Base-by-base conservation (phyloP, 768 basidiomycete genomes). In the Auriscalpium orientale region DNA sequence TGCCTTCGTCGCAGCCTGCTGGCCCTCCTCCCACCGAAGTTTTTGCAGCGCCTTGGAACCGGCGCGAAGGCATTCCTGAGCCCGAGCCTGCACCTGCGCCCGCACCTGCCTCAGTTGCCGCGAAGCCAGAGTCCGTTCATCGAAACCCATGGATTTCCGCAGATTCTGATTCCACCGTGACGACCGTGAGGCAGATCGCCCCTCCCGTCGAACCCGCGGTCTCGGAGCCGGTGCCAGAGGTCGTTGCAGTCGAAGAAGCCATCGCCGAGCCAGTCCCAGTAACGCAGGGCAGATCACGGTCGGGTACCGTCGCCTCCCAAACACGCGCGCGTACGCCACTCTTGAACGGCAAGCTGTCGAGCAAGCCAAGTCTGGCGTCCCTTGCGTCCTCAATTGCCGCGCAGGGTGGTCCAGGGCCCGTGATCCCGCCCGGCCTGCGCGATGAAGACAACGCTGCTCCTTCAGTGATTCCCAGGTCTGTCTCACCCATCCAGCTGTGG, bases 251-350 rank as follows among this genome's bases (percentile, higher is more conserved):
- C 28, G 28, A 28, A 28, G 28, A 13, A 43, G 40, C 40, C 6
- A 8, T 18, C 40, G 40, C 13, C 40, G 40, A 43, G 15, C 18
- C 40, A 43, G 13, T 43, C 15, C 15, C 3, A 1, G 40, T 18
- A 43, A 8, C 9, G 6, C 40, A 43, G 13, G 40, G 13, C 21
- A 49, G 61, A 47, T 53, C 61, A 35, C 56, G 61, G 36, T 55
- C 47, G 33, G 60, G 59, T 21, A 62, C 59, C 18, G 52, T 62
- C 10, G 60, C 61, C 37, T 62, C 61, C 38, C 59, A 58, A 52
- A 46, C 53, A 12, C 28, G 28, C 56, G 57, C 59, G 21, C 56
- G 51, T 43, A 61, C 54, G 8, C 55, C 61, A 10, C 61, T 48
- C 46, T 52, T 21, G 35, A 60, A 53, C 8, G 58, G 50, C 7